Evolutionary conservation across 805 yeast genomes (phyloP).

Genomic region (Naumovozyma baii): DNA sequence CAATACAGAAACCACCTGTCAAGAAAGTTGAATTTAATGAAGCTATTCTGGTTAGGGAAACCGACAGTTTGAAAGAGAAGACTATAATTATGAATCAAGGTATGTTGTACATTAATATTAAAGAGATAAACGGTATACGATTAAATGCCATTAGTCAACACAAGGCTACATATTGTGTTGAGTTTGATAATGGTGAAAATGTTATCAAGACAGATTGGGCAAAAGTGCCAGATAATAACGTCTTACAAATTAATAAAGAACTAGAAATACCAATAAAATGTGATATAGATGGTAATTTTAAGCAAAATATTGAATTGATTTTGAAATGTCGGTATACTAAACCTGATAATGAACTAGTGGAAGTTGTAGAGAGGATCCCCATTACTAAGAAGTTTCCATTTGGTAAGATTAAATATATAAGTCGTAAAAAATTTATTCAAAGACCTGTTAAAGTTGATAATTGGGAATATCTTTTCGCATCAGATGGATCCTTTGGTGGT

Average conservation of each 20-base stretch:
- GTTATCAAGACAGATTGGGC: conserved; percentile 55
- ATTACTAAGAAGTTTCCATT: conserved; percentile 5
- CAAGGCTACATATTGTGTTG: conserved; percentile 41
- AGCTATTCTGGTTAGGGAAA: neutral
- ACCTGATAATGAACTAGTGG: conserved; percentile 41
- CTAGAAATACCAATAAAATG: conserved; percentile 46
- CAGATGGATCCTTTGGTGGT: conserved; percentile 84
- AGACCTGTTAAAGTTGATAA: conserved; percentile 42
- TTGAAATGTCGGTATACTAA: conserved; percentile 52
- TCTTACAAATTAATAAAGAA: conserved; percentile 50
- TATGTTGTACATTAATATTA: conserved; percentile 42
- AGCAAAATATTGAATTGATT: conserved; percentile 57
- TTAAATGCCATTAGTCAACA: conserved; percentile 39
- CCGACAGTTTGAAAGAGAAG: neutral
- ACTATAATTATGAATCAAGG: conserved; percentile 30
- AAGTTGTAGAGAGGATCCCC: conserved; percentile 45
- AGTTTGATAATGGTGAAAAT: conserved; percentile 72
- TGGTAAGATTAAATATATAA: conserved; percentile 30
- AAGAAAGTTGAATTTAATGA: neutral
- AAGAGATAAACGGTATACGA: conserved; percentile 37
- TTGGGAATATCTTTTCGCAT: conserved; percentile 59
- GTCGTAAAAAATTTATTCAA: conserved; percentile 40
- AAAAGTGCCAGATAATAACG: conserved; percentile 21
- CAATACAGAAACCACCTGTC: neutral
- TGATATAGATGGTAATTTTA: conserved; percentile 18